A percentile compares a stretch with the other conserved stretches of the same genome.
Evolutionary conservation across 2,329 filamentous ascomycete species (phyloP).

Genomic region (Apiospora arundinis): DNA sequence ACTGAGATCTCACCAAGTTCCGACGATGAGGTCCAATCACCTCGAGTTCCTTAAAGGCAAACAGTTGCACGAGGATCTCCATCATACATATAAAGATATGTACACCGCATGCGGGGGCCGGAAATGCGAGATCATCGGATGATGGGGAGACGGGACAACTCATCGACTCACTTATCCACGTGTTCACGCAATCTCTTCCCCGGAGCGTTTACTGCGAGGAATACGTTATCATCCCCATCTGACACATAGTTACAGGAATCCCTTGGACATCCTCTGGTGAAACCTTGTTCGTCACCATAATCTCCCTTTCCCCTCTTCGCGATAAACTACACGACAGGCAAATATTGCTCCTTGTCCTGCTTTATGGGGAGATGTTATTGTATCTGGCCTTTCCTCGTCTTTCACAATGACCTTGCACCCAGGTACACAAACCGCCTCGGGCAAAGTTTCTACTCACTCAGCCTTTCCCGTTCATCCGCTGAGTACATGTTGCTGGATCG

Average conservation of each 20-base stretch:
- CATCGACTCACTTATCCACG: background rate
- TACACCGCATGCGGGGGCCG: background rate
- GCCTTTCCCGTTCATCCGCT: too few species aligned
- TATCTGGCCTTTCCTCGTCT: too few species aligned
- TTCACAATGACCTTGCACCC: too few species aligned
- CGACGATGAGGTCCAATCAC: background rate
- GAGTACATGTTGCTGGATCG: too few species aligned
- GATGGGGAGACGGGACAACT: background rate
- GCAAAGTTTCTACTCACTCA: too few species aligned
- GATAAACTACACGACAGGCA: too few species aligned
- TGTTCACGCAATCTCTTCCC: background rate
- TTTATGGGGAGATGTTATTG: too few species aligned
- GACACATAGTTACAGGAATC: background rate
- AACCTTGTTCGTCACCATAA: background rate
- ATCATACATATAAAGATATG: background rate
- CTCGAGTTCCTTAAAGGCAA: background rate
- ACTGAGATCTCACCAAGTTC: background rate
- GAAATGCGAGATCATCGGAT: background rate
- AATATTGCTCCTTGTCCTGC: too few species aligned
- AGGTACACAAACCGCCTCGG: too few species aligned
- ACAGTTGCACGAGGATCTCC: background rate
- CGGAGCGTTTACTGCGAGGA: background rate
- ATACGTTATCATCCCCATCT: background rate
- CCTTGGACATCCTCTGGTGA: background rate
- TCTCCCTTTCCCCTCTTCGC: background rate